Base-by-base conservation (phyloP, 495 filamentous ascomycete species). In the Annulohypoxylon nitens region DNA sequence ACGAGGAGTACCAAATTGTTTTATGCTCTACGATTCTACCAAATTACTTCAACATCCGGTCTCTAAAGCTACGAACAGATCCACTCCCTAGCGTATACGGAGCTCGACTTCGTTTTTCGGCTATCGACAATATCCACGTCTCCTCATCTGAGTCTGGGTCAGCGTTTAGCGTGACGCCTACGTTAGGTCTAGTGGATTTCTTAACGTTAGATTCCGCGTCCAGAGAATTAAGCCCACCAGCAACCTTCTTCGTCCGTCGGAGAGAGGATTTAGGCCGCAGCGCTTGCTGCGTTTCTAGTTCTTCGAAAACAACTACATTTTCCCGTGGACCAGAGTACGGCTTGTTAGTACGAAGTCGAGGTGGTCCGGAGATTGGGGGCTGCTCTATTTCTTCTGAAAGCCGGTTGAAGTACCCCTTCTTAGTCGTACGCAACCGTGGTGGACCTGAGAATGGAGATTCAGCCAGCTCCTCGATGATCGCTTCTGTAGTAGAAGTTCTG, bases 321-420 rank as follows among this genome's bases (percentile, higher is more conserved):
- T 64, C 67, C 12, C 58, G 69, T 16, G 68, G 68, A 5, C 61
- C 62, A 18, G 43, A 7, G 16, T 69, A 74, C 55, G 58, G 59
- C 64, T 70, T 74, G 16, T 74, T 61, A 67, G 63, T 60, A 16
- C 54, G 30, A 5, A 70, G 30, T 6, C 59, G 54, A 20, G 57
- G 48, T 30, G 59, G 26, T 16, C 37, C 54, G 39, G 47, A 18
- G 11, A 69, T 61, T 12, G 0, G 23, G 8, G 54, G 30, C 7
- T 43, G 45, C 25, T 55, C 55, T 12, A n/a, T 48, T 12, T 36
- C 30, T 61, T 61, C 6, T 10, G 37, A 14, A 30, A 57, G 55
- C 20, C 64, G 72, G 58, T 70, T 47, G 41, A 30, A 30, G 69
- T 75, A 67, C 59, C 9, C 61, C 61, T 73, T 64, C 36, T 66